Evolutionary conservation across 2,329 filamentous ascomycete genomes (phyloP).

Genomic region (Domatiomyces catenatus): DNA sequence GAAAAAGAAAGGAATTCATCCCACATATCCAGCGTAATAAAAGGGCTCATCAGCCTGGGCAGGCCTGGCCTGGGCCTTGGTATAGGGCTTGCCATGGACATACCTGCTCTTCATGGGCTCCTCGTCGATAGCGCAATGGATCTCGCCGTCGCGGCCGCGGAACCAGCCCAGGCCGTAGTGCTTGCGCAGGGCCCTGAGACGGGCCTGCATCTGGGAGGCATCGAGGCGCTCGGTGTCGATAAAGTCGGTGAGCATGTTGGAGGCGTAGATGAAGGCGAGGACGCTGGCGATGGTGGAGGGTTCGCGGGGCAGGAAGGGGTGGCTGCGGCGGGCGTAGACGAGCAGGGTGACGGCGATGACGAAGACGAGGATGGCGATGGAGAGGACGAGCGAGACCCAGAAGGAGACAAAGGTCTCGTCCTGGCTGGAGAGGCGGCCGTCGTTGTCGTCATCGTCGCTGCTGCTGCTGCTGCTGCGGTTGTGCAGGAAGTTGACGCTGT

Average conservation of each 20-base stretch:
- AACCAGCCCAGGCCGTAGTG: constrained; percentile 69
- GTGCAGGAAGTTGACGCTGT: constrained; percentile 26
- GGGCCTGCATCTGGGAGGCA: constrained; percentile 45
- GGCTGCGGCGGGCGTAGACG: constrained; percentile 47
- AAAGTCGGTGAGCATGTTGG: constrained; percentile 64
- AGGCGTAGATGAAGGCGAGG: constrained; percentile 64
- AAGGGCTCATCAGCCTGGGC: neutral
- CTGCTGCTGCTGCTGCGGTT: constrained; percentile 12
- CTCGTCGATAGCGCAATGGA: constrained; percentile 63
- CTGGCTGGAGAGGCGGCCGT: too few species aligned
- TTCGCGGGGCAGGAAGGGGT: constrained; percentile 60
- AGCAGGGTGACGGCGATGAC: constrained; percentile 44
- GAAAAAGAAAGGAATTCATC: neutral
- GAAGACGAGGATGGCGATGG: constrained; percentile 49
- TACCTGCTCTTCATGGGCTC: constrained; percentile 54
- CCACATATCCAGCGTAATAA: neutral
- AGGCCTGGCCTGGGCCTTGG: constrained; percentile 18
- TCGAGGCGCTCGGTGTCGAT: constrained; percentile 52
- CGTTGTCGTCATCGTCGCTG: too few species aligned
- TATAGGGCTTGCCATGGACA: constrained; percentile 40
- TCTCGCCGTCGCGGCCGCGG: constrained; percentile 52
- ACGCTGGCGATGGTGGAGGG: constrained; percentile 64
- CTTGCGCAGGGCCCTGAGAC: constrained; percentile 46
- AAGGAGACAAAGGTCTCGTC: constrained; percentile 43
- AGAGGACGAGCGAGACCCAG: constrained; percentile 47